A percentile compares a stretch with the other conserved stretches of the same genome.
Evolutionary conservation across 306 rosid species (phyloP).

Genomic region (Hippophae gyantsensis): DNA sequence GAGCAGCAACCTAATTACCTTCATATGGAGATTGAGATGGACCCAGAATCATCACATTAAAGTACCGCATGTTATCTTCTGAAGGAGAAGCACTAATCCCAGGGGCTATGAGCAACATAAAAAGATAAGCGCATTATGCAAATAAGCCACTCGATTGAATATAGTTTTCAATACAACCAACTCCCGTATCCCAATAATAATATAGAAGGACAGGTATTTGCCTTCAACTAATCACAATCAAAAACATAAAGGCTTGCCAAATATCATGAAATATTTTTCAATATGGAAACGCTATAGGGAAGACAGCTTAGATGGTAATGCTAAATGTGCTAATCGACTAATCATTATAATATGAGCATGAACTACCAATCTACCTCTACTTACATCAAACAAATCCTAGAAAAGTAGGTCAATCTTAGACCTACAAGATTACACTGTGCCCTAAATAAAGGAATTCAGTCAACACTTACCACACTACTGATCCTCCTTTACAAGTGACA

Average conservation of each 20-base stretch:
- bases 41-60: constrained; percentile 34
- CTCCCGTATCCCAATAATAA: not conserved
- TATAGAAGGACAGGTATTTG: not conserved
- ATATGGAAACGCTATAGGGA: not conserved
- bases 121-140: not conserved
- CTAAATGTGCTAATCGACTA: not conserved
- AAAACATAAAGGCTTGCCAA: not conserved
- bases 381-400: not conserved
- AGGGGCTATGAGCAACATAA: constrained; percentile 14
- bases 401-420: not conserved
- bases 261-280: no score
- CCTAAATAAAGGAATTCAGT: not conserved
- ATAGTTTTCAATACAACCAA: not conserved
- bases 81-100: constrained; percentile 35
- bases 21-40: constrained; percentile 33
- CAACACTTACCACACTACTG: not conserved
- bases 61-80: constrained; percentile 32
- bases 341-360: not conserved
- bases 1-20: constrained; percentile 7
- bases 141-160: not conserved
- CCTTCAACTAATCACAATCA: not conserved
- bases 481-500: not conserved
- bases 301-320: not conserved
- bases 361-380: not conserved
- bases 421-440: no score